Evolutionary conservation across 2,329 filamentous ascomycete species (phyloP).

Genomic region (Xylaria multiplex): DNA sequence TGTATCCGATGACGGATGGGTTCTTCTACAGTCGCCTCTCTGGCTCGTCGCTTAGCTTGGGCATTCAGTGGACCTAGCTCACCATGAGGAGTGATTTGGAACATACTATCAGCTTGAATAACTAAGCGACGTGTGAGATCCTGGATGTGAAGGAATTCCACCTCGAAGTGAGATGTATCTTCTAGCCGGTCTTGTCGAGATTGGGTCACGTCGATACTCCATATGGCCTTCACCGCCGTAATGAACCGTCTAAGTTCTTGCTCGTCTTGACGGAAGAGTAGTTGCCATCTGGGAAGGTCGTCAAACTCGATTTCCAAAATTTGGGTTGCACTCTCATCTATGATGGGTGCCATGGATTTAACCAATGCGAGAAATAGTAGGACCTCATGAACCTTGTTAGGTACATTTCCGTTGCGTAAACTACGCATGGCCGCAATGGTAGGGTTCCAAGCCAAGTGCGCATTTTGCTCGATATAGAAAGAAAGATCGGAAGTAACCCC

Average conservation of each 20-base stretch:
- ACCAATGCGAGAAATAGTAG: slow-evolving; percentile 8
- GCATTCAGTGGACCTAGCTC: neutral
- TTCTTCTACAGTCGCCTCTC: neutral
- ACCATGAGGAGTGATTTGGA: neutral
- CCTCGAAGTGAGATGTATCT: neutral
- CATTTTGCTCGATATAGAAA: neutral
- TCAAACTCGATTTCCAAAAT: slow-evolving; percentile 1
- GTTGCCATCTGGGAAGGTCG: slow-evolving; percentile 4
- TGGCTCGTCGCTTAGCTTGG: slow-evolving; percentile 12
- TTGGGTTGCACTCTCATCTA: neutral
- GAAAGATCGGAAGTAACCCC: neutral
- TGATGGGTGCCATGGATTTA: slow-evolving; percentile 13
- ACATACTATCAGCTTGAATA: neutral
- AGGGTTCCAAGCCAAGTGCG: neutral
- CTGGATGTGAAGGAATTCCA: neutral
- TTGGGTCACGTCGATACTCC: slow-evolving; percentile 4
- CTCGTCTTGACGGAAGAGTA: neutral
- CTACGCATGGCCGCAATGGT: neutral
- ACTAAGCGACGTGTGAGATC: slow-evolving; percentile 2
- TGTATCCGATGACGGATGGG: neutral
- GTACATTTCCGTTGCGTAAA: neutral
- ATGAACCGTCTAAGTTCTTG: neutral
- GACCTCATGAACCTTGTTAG: neutral
- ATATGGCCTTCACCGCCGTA: neutral
- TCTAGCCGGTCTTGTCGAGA: neutral